phyloP scores from a whole-genome alignment of 176 grass and related monocot species.

The maize (Zea mays) region Zm-B73-REFERENCE-NAM-5.0 NC_050105.1:26019501-26020000 shows the following conservation, averaged over 20 bases:
- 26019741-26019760: conserved; percentile 7
- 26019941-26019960: neutral
- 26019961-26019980: neutral
- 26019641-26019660: conserved; percentile 44
- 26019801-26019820: neutral
- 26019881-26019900: neutral
- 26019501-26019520: conserved; percentile 37
- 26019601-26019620: conserved; percentile 55
- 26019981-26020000: neutral
- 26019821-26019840: conserved; percentile 5
- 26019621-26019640: conserved; percentile 59
- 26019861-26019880: neutral
- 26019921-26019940: neutral
- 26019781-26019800: neutral
- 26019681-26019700: conserved; percentile 82
- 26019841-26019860: conserved; percentile 14
- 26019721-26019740: conserved; percentile 40
- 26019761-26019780: neutral
- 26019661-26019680: conserved; percentile 48
- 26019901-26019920: neutral
- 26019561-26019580: conserved; percentile 52
- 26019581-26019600: conserved; percentile 47
- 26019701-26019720: conserved; percentile 54
- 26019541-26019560: conserved; percentile 61
- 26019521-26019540: conserved; percentile 90